Evolutionary conservation across 208 protist species (phyloP).

Genomic region (Zelonia costaricensis): DNA sequence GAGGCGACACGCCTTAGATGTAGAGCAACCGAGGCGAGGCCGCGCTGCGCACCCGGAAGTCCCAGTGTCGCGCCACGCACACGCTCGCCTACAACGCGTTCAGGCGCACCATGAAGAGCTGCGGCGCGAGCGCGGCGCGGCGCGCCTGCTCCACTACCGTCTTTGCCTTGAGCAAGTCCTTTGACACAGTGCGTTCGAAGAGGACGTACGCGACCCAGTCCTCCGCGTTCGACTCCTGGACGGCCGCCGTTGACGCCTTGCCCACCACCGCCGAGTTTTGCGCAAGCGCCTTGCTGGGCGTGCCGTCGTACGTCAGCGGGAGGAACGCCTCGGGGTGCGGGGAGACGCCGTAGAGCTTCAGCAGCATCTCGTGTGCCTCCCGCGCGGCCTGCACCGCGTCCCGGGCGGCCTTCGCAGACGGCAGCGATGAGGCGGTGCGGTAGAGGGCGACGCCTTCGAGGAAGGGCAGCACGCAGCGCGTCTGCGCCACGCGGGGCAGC

Average conservation of each 20-base stretch:
- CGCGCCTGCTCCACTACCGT: constrained; percentile 54
- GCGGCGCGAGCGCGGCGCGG: constrained; percentile 49
- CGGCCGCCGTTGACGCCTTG: constrained; percentile 18
- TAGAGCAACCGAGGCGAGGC: no score
- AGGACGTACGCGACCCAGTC: constrained; percentile 69
- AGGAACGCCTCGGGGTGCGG: constrained; percentile 38
- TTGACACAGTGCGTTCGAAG: constrained; percentile 75
- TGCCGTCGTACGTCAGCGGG: constrained; percentile 49
- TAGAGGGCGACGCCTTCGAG: constrained; percentile 58
- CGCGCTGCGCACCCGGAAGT: no score
- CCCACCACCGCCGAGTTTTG: not conserved
- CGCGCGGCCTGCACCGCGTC: constrained; percentile 37
- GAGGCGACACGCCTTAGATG: no score
- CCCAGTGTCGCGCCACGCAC: no score
- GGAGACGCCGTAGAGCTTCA: constrained; percentile 59
- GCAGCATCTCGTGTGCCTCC: constrained; percentile 55
- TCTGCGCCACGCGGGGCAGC: constrained; percentile 41
- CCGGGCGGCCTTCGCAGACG: not conserved
- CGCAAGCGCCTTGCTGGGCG: constrained; percentile 4
- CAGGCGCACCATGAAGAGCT: constrained; percentile 64
- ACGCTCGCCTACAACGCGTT: constrained; percentile 32
- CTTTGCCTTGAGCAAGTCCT: constrained; percentile 56
- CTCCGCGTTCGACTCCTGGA: constrained; percentile 43
- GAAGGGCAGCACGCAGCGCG: constrained; percentile 53
- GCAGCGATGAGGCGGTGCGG: not conserved